Base-by-base conservation (phyloP, 768 basidiomycete genomes). In the Pulveroboletus sp. region DNA sequence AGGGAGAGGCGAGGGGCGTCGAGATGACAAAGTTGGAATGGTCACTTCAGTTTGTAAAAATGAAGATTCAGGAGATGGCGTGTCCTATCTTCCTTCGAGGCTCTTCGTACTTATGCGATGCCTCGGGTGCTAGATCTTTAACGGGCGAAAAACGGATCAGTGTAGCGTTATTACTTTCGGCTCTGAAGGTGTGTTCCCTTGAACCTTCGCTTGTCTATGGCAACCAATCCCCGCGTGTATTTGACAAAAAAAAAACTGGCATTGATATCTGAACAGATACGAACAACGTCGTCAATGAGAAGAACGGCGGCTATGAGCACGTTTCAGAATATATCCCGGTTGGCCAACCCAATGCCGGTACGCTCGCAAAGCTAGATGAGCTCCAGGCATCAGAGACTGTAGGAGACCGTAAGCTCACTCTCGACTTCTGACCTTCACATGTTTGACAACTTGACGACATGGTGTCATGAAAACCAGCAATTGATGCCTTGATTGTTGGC, bases 21-120 rank as follows among this genome's bases (percentile, higher is more conserved):
- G 76, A 88, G 57, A 83, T 86, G 69, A 81, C 87, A 7, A 86
- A 90, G 64, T 75, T 98, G 27, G 81, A 89, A 59, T 86, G 87
- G 79, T 76, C 80, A 1, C 75, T 95, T 39, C 88, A 92, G 62
- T 96, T 85, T 62, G 89, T 90, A 14, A 91, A 89, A 65, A 78
- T 92, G 56, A 93, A 93, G 67, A 79, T 94, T 31, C 91, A 95
- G 63, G 89, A 94, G 53, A 93, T 95, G 86, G 90, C 89, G 47
- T 9, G 66, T 61, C 14, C 26, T n/a, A 28, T 5, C n/a, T 30
- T 41, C 18, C 37, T 11, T 35, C 2, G 5, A 31, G 3, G 37
- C 24, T 14, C 42, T 26, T 27, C 1, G n/a, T 13, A 10, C 38
- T 46, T 10, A 57, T 17, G 11, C 27, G 1, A 17, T 17, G 30